Percentiles rank a stretch among this genome's conserved stretches.
phyloP scores from a whole-genome alignment of 2,329 filamentous ascomycete genomes.

The Sclerotinia borealis region DNA sequence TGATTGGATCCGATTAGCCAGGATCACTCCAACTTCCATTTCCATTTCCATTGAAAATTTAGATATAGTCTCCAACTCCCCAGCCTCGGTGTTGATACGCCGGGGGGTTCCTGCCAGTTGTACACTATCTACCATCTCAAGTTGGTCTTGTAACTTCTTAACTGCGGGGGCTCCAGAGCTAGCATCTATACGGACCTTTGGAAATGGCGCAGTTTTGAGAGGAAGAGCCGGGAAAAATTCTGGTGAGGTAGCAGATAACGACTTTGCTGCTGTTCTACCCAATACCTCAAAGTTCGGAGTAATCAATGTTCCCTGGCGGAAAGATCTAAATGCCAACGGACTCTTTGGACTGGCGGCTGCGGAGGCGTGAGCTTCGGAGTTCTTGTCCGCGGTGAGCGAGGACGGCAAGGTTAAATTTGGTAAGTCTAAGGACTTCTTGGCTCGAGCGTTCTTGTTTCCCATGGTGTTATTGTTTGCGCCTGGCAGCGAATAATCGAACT shows the following conservation, averaged over 20 bases:
- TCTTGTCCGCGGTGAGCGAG: not conserved
- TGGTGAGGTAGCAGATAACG: constrained; percentile 9
- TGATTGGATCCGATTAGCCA: not conserved
- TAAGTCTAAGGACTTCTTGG: not conserved
- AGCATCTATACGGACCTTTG: not conserved
- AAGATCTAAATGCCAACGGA: constrained; percentile 8
- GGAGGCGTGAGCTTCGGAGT: not conserved
- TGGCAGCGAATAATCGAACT: not conserved
- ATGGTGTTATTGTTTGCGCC: not conserved
- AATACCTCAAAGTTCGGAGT: constrained; percentile 3
- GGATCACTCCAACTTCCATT: not conserved
- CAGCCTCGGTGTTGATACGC: not conserved
- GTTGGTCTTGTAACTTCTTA: not conserved
- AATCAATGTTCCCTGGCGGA: constrained; percentile 7
- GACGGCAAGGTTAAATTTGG: not conserved
- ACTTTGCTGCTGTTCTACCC: not conserved
- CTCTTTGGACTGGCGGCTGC: not conserved
- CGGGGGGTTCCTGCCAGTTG: not conserved
- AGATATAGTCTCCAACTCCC: not conserved
- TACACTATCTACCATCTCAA: not conserved
- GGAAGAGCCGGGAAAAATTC: constrained; percentile 7
- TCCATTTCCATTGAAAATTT: not conserved
- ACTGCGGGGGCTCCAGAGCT: not conserved
- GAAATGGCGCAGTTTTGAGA: not conserved
- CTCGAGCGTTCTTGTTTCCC: constrained; percentile 11